These are phyloP conservation scores for Mycena galericulata DNA, from an alignment of 768 basidiomycete genomes.

Conservation along the genomic window DNA sequence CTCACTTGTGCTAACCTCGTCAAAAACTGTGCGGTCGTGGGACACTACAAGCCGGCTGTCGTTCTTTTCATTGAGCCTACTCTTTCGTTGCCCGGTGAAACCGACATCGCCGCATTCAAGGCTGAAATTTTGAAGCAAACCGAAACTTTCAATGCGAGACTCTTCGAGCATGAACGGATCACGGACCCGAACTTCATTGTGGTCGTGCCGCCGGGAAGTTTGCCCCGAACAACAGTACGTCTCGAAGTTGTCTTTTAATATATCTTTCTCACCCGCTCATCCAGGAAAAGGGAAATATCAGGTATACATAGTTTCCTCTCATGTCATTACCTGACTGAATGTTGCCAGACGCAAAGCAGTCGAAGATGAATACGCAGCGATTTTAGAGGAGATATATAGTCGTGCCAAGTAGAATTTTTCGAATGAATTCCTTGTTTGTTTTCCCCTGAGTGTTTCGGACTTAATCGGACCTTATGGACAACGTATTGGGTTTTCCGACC, in stretches of 20 bases:
- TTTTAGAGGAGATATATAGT: background rate
- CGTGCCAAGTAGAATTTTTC: no score
- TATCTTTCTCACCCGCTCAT: background rate
- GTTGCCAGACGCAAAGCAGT: conserved; percentile 3
- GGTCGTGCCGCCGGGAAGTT: conserved; percentile 3
- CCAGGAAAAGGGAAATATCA: conserved; percentile 5
- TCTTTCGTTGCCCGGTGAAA: background rate
- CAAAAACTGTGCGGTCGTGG: conserved; percentile 47
- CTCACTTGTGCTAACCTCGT: conserved; percentile 43
- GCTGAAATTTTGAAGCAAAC: conserved; percentile 39
- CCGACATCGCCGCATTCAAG: conserved; percentile 33
- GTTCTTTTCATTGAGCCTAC: conserved; percentile 45
- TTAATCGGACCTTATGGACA: no score
- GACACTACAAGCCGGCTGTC: conserved; percentile 39
- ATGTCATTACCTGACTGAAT: background rate
- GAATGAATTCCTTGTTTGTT: no score
- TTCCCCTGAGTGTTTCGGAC: no score
- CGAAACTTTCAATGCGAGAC: conserved; percentile 38
- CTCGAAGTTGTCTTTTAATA: background rate
- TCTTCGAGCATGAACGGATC: conserved; percentile 41
- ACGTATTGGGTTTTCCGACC: no score
- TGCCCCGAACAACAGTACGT: conserved; percentile 5
- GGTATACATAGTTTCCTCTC: background rate
- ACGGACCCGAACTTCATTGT: conserved; percentile 34
- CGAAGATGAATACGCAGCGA: background rate